Percentiles rank a stretch among this genome's conserved stretches.
These are phyloP conservation scores for Lachnum nothofagi DNA, from an alignment of 2,329 filamentous ascomycete species.

Conservation along the genomic window DNA sequence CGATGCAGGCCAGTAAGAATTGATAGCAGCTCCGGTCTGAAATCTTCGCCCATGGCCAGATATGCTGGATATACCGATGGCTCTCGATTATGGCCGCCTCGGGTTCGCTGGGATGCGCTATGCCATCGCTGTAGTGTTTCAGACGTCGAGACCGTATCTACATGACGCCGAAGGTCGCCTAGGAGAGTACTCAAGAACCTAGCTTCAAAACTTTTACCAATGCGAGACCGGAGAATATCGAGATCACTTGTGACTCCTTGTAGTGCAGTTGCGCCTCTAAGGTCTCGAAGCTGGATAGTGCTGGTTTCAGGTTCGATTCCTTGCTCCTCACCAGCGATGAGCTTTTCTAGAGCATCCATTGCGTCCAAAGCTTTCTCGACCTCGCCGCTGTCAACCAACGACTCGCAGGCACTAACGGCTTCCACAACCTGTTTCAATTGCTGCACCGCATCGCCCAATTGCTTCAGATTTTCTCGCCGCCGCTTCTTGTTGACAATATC, in stretches of 20 bases:
- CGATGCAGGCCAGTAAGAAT: constrained; percentile 75
- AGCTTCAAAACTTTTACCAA: constrained; percentile 80
- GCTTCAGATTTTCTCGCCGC: constrained; percentile 76
- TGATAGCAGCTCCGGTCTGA: constrained; percentile 65
- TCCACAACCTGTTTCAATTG: constrained; percentile 78
- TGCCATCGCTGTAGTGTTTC: constrained; percentile 84
- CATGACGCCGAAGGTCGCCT: constrained; percentile 73
- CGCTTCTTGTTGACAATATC: constrained; percentile 80
- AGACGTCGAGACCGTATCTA: constrained; percentile 62
- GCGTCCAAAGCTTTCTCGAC: constrained; percentile 73
- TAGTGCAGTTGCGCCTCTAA: constrained; percentile 72
- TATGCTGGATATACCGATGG: constrained; percentile 73
- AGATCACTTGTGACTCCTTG: constrained; percentile 76
- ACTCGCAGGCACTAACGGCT: constrained; percentile 70
- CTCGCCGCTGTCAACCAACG: constrained; percentile 75
- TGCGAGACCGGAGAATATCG: constrained; percentile 66
- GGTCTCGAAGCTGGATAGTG: constrained; percentile 50
- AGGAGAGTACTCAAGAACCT: constrained; percentile 75
- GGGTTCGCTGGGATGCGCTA: constrained; percentile 65
- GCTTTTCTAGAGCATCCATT: constrained; percentile 70
- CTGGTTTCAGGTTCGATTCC: constrained; percentile 19
- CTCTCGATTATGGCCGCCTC: constrained; percentile 61
- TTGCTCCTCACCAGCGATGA: constrained; percentile 66
- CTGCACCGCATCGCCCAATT: constrained; percentile 73
- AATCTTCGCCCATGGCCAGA: constrained; percentile 62